Percentiles rank a stretch among this genome's conserved stretches.
phyloP scores from a whole-genome alignment of 768 basidiomycete genomes.

The Lactifluus pinguis region DNA sequence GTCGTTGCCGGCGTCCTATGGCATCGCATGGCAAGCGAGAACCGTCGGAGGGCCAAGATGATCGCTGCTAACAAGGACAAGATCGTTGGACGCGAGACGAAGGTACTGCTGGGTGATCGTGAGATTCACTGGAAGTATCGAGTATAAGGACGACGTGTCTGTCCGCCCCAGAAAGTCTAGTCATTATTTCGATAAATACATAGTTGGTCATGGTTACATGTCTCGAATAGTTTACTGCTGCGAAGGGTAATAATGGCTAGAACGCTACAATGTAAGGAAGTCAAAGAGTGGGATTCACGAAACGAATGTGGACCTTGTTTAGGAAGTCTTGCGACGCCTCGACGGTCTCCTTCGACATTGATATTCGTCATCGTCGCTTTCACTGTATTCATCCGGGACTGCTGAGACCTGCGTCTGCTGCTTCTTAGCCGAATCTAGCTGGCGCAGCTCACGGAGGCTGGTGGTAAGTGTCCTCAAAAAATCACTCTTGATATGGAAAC shows the following conservation, averaged over 20 bases:
- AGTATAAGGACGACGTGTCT: neutral
- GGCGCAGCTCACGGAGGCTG: slow-evolving; percentile 54
- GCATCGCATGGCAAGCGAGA: slow-evolving; percentile 44
- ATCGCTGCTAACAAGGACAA: slow-evolving; percentile 17
- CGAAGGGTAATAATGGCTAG: neutral
- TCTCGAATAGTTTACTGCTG: neutral
- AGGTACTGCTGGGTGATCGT: slow-evolving; percentile 24
- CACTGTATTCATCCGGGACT: slow-evolving; percentile 34
- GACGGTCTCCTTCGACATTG: slow-evolving; percentile 27
- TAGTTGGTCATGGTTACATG: neutral
- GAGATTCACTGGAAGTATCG: slow-evolving; percentile 19
- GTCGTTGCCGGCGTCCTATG: slow-evolving; percentile 37
- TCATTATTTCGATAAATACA: neutral
- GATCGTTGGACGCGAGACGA: slow-evolving; percentile 19
- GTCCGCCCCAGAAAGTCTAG: neutral
- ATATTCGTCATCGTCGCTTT: slow-evolving; percentile 49
- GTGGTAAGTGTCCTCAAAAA: slow-evolving; percentile 54
- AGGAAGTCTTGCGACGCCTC: slow-evolving; percentile 21
- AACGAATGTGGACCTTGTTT: neutral
- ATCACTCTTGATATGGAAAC: slow-evolving; percentile 39
- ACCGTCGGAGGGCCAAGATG: slow-evolving; percentile 33
- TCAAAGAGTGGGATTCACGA: neutral
- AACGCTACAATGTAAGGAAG: neutral
- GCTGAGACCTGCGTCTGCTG: slow-evolving; percentile 35
- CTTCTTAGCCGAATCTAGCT: slow-evolving; percentile 45